These are phyloP conservation scores for Aspergillus tubingensis DNA, from an alignment of 2,329 filamentous ascomycete species.

Conservation along the genomic window DNA sequence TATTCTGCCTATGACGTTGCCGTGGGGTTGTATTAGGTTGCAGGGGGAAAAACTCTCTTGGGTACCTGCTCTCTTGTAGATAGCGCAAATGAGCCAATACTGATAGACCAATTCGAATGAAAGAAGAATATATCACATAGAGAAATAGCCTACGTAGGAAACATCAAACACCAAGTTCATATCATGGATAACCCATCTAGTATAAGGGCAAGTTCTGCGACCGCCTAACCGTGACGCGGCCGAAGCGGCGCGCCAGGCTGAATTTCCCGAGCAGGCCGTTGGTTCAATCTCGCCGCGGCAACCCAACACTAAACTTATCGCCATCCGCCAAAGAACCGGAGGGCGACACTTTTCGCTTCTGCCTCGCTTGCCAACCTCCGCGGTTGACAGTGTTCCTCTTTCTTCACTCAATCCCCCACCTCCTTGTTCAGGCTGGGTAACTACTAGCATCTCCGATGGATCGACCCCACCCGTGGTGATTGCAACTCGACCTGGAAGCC, in stretches of 20 bases:
- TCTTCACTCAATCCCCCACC: neutral
- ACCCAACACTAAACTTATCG: constrained; percentile 11
- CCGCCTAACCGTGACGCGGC: constrained; percentile 18
- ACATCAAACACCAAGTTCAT: neutral
- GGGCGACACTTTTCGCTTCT: constrained; percentile 5
- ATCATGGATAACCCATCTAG: neutral
- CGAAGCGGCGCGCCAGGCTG: constrained; percentile 12
- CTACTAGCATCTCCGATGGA: constrained; percentile 17
- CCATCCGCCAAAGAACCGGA: constrained; percentile 4
- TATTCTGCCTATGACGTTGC: constrained; percentile 9
- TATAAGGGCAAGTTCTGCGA: constrained; percentile 1
- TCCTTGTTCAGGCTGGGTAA: neutral
- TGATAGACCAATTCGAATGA: neutral
- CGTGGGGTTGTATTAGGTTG: constrained; percentile 8
- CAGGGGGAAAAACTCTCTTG: neutral
- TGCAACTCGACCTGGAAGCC: constrained; percentile 10
- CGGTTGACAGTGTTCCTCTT: neutral
- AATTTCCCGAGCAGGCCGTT: constrained; percentile 20
- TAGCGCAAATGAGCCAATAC: neutral
- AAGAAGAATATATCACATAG: neutral
- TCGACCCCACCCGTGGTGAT: constrained; percentile 17
- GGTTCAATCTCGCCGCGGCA: constrained; percentile 13
- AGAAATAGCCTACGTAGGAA: neutral
- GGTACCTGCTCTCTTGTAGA: neutral
- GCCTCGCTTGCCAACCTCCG: constrained; percentile 7